Percentiles rank a stretch among this genome's conserved stretches.
These are phyloP conservation scores for Santalum album DNA, from an alignment of 164 flowering plant species.

Conservation along the genomic window DNA sequence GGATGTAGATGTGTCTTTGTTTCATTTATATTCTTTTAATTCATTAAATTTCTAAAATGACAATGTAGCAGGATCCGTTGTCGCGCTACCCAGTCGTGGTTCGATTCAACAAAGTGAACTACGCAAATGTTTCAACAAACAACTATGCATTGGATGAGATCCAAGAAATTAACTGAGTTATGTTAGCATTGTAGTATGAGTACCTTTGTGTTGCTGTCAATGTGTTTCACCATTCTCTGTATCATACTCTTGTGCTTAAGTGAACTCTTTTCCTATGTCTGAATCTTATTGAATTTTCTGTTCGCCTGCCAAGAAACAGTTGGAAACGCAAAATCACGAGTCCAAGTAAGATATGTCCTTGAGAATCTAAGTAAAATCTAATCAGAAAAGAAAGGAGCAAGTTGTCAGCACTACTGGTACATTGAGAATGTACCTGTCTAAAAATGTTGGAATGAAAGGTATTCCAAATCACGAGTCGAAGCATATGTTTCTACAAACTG, in stretches of 20 bases:
- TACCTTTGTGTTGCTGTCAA: slow-evolving; percentile 5
- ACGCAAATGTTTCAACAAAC: slow-evolving; percentile 88
- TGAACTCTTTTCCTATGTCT: slow-evolving; percentile 2
- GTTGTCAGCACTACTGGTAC: not conserved
- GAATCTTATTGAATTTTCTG: no score
- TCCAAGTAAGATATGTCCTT: no score
- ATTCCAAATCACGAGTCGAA: no score
- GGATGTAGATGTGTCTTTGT: no score
- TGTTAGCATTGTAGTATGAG: not conserved
- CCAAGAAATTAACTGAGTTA: slow-evolving; percentile 57
- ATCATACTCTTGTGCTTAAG: slow-evolving; percentile 8
- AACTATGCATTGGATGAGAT: slow-evolving; percentile 96
- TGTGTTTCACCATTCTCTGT: slow-evolving; percentile 3
- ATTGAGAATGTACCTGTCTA: no score
- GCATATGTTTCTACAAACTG: no score
- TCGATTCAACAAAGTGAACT: slow-evolving; percentile 85
- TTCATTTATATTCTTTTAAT: not conserved
- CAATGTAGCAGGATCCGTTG: slow-evolving; percentile 56
- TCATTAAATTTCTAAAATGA: not conserved
- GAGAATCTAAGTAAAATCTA: no score
- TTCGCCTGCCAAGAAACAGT: not conserved
- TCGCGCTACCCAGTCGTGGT: slow-evolving; percentile 92
- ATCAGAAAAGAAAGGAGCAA: not conserved
- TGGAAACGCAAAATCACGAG: not conserved
- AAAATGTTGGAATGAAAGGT: no score